These are phyloP conservation scores for Metschnikowia dekortorum DNA, from an alignment of 805 yeast genomes.

Conservation along the genomic window DNA sequence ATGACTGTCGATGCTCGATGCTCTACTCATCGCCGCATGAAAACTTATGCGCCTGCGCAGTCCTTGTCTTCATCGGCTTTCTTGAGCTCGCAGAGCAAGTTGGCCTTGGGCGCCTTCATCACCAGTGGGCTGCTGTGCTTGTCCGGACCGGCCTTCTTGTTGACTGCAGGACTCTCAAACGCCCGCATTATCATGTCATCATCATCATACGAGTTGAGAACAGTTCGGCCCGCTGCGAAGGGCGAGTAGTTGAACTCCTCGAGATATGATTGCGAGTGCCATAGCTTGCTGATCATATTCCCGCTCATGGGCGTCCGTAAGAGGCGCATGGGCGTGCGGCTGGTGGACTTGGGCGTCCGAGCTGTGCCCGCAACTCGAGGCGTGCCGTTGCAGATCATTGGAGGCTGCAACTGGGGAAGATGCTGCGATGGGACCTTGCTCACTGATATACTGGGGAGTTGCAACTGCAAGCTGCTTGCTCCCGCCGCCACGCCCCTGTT, in stretches of 20 bases:
- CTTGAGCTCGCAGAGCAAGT: constrained; percentile 12
- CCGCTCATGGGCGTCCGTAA: constrained; percentile 39
- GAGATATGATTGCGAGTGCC: constrained; percentile 64
- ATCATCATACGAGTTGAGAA: constrained; percentile 39
- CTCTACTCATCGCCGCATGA: background rate
- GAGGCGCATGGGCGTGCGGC: constrained; percentile 33
- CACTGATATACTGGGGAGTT: constrained; percentile 10
- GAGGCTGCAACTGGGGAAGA: constrained; percentile 10
- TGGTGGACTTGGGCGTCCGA: constrained; percentile 32
- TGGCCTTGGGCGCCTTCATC: constrained; percentile 1
- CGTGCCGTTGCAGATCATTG: constrained; percentile 5
- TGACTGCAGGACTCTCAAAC: constrained; percentile 27
- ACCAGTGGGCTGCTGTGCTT: constrained; percentile 16
- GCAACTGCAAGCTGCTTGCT: constrained; percentile 8
- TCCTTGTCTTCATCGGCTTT: constrained; percentile 7
- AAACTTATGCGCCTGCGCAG: constrained; percentile 2
- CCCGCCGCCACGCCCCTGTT: constrained; percentile 11
- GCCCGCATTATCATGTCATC: constrained; percentile 43
- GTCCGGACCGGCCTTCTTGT: constrained; percentile 14
- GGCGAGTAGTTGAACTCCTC: constrained; percentile 63
- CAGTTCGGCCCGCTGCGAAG: constrained; percentile 13
- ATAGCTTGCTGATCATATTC: constrained; percentile 47
- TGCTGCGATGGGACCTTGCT: constrained; percentile 6
- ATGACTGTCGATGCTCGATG: too few species aligned
- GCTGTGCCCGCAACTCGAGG: constrained; percentile 13